Base-by-base conservation (phyloP, 192 early-diverging fungal genomes). In the Coemansia sp. region DNA sequence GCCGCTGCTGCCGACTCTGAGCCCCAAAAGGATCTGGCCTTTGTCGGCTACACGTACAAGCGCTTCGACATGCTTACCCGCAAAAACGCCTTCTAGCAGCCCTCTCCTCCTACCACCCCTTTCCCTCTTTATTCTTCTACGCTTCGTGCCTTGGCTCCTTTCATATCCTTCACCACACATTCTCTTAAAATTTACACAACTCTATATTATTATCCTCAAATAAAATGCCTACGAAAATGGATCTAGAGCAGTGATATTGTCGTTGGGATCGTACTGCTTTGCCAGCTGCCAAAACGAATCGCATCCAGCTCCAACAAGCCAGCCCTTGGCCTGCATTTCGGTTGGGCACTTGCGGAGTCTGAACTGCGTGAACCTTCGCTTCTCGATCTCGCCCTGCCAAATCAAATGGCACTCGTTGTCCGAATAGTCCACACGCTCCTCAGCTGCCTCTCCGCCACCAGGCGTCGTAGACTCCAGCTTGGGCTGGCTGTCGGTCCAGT, bases 31-130 rank as follows among this genome's bases (percentile, higher is more conserved):
- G 95, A 97, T 62, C 77, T 99, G 68, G 96, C 96, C 29, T 99
- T 99, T 87, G 91, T 99, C 35, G 97, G 97, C 19, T 99, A 99
- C 83, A 99, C 97, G 9, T 99, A 90, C 79, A 96, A 97, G 75
- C 82, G 94, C 61, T 99, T 93, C 73, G 91, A 93, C 71, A 89
- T 88, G 64, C 67, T 93, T 20, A 89, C 89, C 38, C 87, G 85
- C 62, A 88, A 87, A 61, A 89, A 93, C 68, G 85, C 85, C 9
- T 76, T 87, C 25, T 88, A 83, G 33, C 5, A n/a, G n/a, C n/a
- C n/a, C n/a, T 36, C 15, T 29, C 29, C 33, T 34, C 34, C 32
- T 56, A 17, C 23, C 4, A 17, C 33, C 32, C 6, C n/a, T 19
- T 38, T 33, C 33, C 60, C 35, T 54, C 36, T 10, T 23, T 29